Base-by-base conservation (phyloP, 2,329 filamentous ascomycete genomes). In the Emergomyces pasteurianus region DNA sequence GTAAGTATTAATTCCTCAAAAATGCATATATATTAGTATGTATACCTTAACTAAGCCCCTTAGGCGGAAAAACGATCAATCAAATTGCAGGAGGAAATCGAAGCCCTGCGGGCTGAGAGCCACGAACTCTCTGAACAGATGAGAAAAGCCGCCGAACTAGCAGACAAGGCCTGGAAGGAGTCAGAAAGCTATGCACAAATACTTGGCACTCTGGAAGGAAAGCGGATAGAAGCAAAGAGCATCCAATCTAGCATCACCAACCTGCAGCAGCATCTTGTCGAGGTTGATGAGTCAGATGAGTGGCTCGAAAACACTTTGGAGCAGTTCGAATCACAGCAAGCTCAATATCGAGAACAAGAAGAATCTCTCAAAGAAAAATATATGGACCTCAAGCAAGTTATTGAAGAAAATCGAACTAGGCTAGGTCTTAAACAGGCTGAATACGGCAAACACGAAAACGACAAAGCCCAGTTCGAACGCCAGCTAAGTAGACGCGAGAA, bases 381-480 rank as follows among this genome's bases (percentile, higher is more conserved):
- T 66, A 77, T 79, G 61, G 80, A 87, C 28, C 78, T 95, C n/a
- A 77, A 76, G 61, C 70, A 77, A 31, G 74, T 77, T 34, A 77
- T 85, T 2, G 75, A 82, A 60, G 68, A 73, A 3, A 74, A 71
- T 55, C 79, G 81, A 2, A 71, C 70, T 54, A 69, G 72, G 53
- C 58, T 77, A 46, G 75, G 74, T 31, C 58, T 70, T 26, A 74
- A 75, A 58, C 74, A 76, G 60, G 78, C 74, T 31, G 74, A 79
- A 63, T 72, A 73, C 71, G 92, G 92, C 50, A 89, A 87, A 66
- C 86, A 87, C 66, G 84, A 94, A 72, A 92, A 92, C 1, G 87
- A 96, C 70, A 91, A 92, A 75, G 87, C 89, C 63, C 89, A 88
- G 67, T 90, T 94, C 70, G 90, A 96, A 70, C 84, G 87, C 3